Evolutionary conservation across 1,139 yeast genomes (phyloP).

Genomic region (Tardiomyces depauwii): DNA sequence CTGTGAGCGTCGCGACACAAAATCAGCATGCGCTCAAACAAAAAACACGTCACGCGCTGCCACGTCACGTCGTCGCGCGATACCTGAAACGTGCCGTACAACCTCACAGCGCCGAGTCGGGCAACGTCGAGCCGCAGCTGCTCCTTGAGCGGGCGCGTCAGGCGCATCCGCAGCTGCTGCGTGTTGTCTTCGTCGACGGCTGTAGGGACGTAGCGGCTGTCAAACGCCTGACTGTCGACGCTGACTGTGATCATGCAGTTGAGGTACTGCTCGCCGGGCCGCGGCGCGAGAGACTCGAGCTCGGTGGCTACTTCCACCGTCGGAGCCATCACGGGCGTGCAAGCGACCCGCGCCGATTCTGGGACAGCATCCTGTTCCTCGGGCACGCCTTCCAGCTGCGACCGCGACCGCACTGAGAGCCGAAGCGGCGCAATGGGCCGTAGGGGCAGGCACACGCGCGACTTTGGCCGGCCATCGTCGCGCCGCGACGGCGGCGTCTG

Average conservation of each 20-base stretch:
- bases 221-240: slow-evolving; percentile 7
- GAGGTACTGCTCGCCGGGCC: slow-evolving; percentile 5
- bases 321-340: too few relatives aligned
- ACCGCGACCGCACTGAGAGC: too few relatives aligned
- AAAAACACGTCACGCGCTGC: slow-evolving; percentile 14
- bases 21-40: slow-evolving; percentile 13
- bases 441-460: too few relatives aligned
- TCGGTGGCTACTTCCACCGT: background rate
- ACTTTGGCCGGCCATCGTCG: background rate
- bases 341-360: too few relatives aligned
- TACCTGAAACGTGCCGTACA: slow-evolving; percentile 11
- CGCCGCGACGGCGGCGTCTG: slow-evolving; percentile 2
- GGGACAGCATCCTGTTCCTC: too few relatives aligned
- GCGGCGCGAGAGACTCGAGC: slow-evolving; percentile 5
- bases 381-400: too few relatives aligned
- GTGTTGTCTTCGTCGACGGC: slow-evolving; percentile 5
- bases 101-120: slow-evolving; percentile 12
- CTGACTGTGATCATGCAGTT: slow-evolving; percentile 9
- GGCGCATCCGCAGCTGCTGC: slow-evolving; percentile 4
- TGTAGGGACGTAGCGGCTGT: slow-evolving; percentile 6
- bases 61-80: slow-evolving; percentile 12
- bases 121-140: slow-evolving; percentile 10
- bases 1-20: background rate
- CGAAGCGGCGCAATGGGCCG: too few relatives aligned
- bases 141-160: slow-evolving; percentile 9